Conservation (phyloP, 2,329 filamentous ascomycete species). For the Colletotrichum sp. region DNA sequence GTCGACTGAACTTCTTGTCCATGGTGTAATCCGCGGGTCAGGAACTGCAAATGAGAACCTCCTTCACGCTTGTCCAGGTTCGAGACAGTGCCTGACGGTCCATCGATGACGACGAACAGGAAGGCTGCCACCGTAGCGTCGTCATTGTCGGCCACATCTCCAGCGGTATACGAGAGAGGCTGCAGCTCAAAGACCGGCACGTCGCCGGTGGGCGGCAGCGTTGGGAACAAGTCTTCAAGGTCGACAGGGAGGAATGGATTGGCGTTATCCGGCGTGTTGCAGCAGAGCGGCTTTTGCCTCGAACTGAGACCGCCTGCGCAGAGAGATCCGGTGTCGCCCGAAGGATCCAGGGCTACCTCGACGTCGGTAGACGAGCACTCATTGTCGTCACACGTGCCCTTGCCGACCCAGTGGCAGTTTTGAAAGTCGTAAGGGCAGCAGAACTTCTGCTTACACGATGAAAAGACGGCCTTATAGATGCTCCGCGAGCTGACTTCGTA, state of each 20-base stretch:
- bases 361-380: constrained; percentile 31
- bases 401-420: constrained; percentile 39
- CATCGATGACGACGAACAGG: constrained; percentile 34
- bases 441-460: neutral
- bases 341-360: constrained; percentile 30
- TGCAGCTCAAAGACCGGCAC: neutral
- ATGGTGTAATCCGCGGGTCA: neutral
- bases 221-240: neutral
- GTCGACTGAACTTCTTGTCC: neutral
- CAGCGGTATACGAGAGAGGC: neutral
- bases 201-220: neutral
- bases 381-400: constrained; percentile 36
- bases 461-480: neutral
- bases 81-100: constrained; percentile 34
- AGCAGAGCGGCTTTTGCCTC: neutral
- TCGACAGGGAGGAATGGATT: neutral
- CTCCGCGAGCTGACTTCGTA: neutral
- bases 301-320: neutral
- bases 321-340: constrained; percentile 16
- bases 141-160: neutral
- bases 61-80: constrained; percentile 46
- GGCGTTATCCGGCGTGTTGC: neutral
- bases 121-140: constrained; percentile 26
- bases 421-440: neutral
- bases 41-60: constrained; percentile 41